Conservation (phyloP, 2,329 filamentous ascomycete species). For the Emergomyces pasteurianus region DNA sequence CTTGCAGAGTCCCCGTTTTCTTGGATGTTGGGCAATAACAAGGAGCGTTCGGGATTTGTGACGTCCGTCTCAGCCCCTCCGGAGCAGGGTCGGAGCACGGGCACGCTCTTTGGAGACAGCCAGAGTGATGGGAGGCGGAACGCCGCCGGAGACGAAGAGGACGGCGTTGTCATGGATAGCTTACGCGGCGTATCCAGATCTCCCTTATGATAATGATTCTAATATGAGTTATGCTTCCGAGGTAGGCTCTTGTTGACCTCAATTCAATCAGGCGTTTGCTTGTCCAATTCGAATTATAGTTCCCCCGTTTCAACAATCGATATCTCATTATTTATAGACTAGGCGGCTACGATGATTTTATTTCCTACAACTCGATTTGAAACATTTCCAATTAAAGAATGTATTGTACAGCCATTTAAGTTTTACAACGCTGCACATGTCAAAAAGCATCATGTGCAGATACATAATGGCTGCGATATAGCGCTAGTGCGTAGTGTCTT, state of each 20-base stretch:
- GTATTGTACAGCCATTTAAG: not conserved
- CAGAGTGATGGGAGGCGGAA: slow-evolving; percentile 19
- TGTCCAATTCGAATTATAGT: not conserved
- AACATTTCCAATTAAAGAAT: not conserved
- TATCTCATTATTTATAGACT: not conserved
- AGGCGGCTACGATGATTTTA: not conserved
- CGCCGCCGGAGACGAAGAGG: slow-evolving; percentile 21
- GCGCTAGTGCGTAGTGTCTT: not conserved
- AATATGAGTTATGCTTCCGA: not conserved
- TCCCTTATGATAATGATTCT: not conserved
- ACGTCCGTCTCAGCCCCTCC: slow-evolving; percentile 33
- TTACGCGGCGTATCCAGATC: slow-evolving; percentile 4
- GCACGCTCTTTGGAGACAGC: slow-evolving; percentile 19
- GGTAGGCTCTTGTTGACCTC: not conserved
- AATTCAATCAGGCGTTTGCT: not conserved
- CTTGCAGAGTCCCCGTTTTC: slow-evolving; percentile 37
- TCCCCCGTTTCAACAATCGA: not conserved
- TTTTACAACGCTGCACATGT: not conserved
- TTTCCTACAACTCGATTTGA: not conserved
- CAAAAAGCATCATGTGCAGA: not conserved
- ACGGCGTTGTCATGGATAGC: slow-evolving; percentile 29
- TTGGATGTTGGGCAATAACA: slow-evolving; percentile 38
- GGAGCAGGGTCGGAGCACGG: slow-evolving; percentile 25
- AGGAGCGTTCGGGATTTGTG: slow-evolving; percentile 35
- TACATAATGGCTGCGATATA: not conserved